phyloP scores from a whole-genome alignment of 257 asterid genomes.

The Primulina tabacum region DNA sequence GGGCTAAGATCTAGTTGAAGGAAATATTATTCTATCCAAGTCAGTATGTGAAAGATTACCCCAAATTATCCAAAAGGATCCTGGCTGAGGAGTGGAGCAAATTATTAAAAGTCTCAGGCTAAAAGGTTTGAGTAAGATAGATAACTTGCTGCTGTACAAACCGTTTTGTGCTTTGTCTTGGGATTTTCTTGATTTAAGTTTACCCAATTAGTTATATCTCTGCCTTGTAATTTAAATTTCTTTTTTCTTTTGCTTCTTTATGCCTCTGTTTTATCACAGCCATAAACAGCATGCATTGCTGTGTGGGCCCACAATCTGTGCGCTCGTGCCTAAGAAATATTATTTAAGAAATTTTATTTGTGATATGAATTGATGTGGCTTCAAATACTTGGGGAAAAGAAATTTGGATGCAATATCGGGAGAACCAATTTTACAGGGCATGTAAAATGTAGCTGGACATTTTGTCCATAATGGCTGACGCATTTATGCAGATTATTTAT shows the following conservation, averaged over 20 bases:
- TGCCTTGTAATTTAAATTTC: neutral
- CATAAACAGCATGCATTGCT: neutral
- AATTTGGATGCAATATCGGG: slow-evolving; percentile 9
- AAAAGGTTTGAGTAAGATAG: neutral
- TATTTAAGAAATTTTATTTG: neutral
- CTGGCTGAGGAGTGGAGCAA: neutral
- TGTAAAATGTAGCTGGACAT: neutral
- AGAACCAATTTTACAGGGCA: slow-evolving; percentile 2
- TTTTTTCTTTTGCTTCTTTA: slow-evolving; percentile 11
- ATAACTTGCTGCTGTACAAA: slow-evolving; percentile 3
- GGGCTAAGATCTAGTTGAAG: neutral
- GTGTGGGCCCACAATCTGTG: neutral
- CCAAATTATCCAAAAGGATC: neutral
- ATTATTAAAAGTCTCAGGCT: too few relatives aligned
- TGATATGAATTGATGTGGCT: slow-evolving; percentile 3
- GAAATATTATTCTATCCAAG: neutral
- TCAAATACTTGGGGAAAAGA: neutral
- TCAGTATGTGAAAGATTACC: neutral
- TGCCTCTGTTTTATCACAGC: too few relatives aligned
- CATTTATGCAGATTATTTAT: slow-evolving; percentile 8
- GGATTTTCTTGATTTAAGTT: slow-evolving; percentile 14
- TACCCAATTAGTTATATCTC: slow-evolving; percentile 1
- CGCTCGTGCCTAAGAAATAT: slow-evolving; percentile 1
- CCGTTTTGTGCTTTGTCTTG: neutral
- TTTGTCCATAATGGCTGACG: neutral